Percentiles rank a stretch among this genome's conserved stretches.
These are phyloP conservation scores for Fomitopsis pinicola DNA, from an alignment of 1,284 basidiomycete species.

Conservation along the genomic window DNA sequence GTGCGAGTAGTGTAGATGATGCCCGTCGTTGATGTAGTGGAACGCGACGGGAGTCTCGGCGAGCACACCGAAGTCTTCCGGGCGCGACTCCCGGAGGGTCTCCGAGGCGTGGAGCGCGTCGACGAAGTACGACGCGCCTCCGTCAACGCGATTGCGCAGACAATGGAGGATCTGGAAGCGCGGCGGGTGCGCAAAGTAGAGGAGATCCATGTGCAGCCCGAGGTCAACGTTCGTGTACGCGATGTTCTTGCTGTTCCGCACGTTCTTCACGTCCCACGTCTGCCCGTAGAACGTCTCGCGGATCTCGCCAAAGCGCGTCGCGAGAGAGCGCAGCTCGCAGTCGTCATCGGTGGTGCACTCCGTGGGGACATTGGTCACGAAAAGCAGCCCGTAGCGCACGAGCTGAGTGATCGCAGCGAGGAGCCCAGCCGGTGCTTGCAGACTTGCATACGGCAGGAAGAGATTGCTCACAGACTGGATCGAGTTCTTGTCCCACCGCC, in stretches of 20 bases:
- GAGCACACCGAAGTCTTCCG: slow-evolving; percentile 58
- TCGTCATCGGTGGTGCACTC: slow-evolving; percentile 46
- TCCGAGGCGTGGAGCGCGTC: slow-evolving; percentile 75
- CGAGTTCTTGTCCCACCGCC: slow-evolving; percentile 34
- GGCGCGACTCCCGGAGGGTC: slow-evolving; percentile 46
- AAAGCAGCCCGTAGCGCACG: slow-evolving; percentile 49
- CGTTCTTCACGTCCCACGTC: slow-evolving; percentile 86
- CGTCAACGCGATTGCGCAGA: slow-evolving; percentile 77
- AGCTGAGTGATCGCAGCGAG: slow-evolving; percentile 54
- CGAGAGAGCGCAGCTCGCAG: slow-evolving; percentile 69
- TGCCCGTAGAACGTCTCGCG: slow-evolving; percentile 89
- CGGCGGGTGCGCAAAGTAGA: slow-evolving; percentile 90
- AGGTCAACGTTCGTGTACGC: slow-evolving; percentile 93
- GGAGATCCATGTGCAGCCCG: slow-evolving; percentile 89
- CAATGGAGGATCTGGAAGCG: slow-evolving; percentile 92
- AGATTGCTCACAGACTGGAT: slow-evolving; percentile 36
- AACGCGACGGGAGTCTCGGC: slow-evolving; percentile 70
- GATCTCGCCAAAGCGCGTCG: slow-evolving; percentile 68
- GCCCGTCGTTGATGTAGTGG: slow-evolving; percentile 89
- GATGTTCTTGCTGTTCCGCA: slow-evolving; percentile 80
- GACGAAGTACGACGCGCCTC: slow-evolving; percentile 87
- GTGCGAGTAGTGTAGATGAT: slow-evolving; percentile 80
- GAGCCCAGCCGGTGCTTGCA: slow-evolving; percentile 39
- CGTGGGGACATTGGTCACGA: slow-evolving; percentile 57
- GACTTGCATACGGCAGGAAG: slow-evolving; percentile 47